Base-by-base conservation (phyloP, 2,329 filamentous ascomycete species). In the Cercospora canescens region DNA sequence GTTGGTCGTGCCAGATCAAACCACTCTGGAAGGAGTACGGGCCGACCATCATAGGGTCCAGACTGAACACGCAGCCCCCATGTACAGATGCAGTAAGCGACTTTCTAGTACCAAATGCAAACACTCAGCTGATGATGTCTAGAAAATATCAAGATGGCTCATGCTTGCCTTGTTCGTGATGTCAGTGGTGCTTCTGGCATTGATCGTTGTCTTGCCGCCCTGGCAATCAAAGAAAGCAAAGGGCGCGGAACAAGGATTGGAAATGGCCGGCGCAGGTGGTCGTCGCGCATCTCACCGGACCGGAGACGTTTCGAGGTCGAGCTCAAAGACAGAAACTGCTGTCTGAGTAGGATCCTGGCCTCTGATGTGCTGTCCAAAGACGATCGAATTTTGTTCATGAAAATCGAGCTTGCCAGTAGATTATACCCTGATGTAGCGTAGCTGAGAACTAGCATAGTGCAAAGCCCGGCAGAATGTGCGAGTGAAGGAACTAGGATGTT, bases 61-160 rank as follows among this genome's bases (percentile, higher is more conserved):
- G 39, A 1, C 21, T 8, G 2, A 18, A n/a, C 7, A 45, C 39
- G n/a, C 16, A 9, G 41, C 41, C 45, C 11, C 52, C 52, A 55
- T 55, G 52, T 34, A 14, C 8, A 8, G 28, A 55, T 8, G 52
- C 52, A 28, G 52, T 55, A 32, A 55, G 52, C 14, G 11, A 9
- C 18, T 50, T n/a, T 9, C 2, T 18, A 9, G 45, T 24, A 6
- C 18, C 9, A 11, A 16, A 26, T 4, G 11, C 12, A 14, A 3
- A 26, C 12, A 50, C 16, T 28, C 6, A 16, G 48, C 24, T 52
- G 48, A 52, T 28, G 14, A 6, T 16, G 9, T 30, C 1, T 35
- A 59, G 57, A 41, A n/a, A 37, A 48, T 12, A 30, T 41, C 35
- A 16, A 60, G 57, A 16, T 60, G 57, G 57, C 37, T 60, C n/a